These are phyloP conservation scores for Lodderomyces margitis DNA, from an alignment of 1,139 yeast species.

Conservation along the genomic window DNA sequence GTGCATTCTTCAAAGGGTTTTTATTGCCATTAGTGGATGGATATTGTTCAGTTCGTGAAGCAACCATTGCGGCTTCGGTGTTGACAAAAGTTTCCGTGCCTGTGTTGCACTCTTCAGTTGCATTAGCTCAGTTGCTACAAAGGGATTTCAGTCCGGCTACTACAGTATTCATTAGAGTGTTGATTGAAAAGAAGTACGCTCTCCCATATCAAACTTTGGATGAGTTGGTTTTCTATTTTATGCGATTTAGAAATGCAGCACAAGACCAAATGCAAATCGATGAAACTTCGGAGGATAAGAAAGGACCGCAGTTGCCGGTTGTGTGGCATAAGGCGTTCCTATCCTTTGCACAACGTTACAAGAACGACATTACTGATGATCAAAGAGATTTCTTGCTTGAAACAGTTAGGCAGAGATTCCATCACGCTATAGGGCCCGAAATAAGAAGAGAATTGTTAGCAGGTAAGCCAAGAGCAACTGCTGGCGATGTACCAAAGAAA, in stretches of 20 bases:
- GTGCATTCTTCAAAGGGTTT: conserved; percentile 96
- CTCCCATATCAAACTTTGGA: conserved; percentile 95
- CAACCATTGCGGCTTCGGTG: conserved; percentile 92
- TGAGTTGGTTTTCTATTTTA: conserved; percentile 91
- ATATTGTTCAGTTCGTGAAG: conserved; percentile 87
- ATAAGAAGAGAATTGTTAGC: conserved; percentile 90
- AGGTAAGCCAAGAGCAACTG: conserved; percentile 53
- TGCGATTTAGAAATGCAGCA: conserved; percentile 73
- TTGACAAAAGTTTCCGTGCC: conserved; percentile 89
- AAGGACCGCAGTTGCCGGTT: conserved; percentile 76
- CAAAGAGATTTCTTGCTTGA: conserved; percentile 93
- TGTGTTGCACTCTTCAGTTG: conserved; percentile 93
- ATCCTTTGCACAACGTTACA: conserved; percentile 92
- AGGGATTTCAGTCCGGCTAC: conserved; percentile 86
- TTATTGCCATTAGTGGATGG: conserved; percentile 84
- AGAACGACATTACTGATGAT: conserved; percentile 95
- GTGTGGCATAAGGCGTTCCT: conserved; percentile 97
- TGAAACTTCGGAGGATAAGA: conserved; percentile 20
- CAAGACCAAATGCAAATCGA: conserved; percentile 35
- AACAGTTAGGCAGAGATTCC: conserved; percentile 87
- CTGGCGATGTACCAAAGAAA: conserved; percentile 23
- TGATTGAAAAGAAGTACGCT: conserved; percentile 93
- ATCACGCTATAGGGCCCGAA: conserved; percentile 87
- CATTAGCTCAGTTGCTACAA: conserved; percentile 78
- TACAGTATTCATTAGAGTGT: conserved; percentile 83